Evolutionary conservation across 352 stramenopile species (phyloP), one percentile per base, ranked within the genome.

Genomic region (Pythium grandisporangium): DNA sequence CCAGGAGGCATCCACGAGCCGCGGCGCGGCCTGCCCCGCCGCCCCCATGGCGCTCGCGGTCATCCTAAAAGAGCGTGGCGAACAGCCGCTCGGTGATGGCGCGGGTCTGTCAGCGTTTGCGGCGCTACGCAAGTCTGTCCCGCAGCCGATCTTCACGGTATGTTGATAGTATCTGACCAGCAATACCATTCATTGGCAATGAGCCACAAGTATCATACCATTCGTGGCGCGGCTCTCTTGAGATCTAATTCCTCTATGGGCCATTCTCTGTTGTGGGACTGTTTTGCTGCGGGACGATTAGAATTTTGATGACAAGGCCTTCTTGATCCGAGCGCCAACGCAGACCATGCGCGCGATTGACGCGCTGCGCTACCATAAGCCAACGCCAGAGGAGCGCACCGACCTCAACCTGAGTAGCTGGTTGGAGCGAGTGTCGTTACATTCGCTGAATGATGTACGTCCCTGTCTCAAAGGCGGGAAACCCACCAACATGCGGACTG

Each of bases 291-390:
- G n/a, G n/a, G n/a, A n/a, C n/a, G n/a, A n/a, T n/a, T 33, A 93
- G 77, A 84, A 82, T 40, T 81, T 89, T 33, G 67, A 86, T 25
- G 72, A 88, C 12, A 51, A 55, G n/a, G 76, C 68, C 21, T 84
- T 76, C 23, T 40, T 67, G 37, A 69, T 88, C 21, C 84, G 84
- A 37, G 49, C 76, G 16, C 74, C 80, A 44, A 84, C 73, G 45
- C 72, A 85, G 44, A 81, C 84, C 65, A 67, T 93, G 69, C 77
- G 80, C 41, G 74, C 89, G 34, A 70, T 93, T 33, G 80, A 93
- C 45, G 65, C 62, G 6, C 53, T 93, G 45, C 74, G 80, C n/a
- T 93, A 87, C 45, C 80, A 93, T 51, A 87, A 86, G 23, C 80
- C 80, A 5, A 90, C 77, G n/a, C 32, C 58, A 4, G 63, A 80